Conservation (phyloP, 257 asterid genomes). For the Asclepias syriaca region DNA sequence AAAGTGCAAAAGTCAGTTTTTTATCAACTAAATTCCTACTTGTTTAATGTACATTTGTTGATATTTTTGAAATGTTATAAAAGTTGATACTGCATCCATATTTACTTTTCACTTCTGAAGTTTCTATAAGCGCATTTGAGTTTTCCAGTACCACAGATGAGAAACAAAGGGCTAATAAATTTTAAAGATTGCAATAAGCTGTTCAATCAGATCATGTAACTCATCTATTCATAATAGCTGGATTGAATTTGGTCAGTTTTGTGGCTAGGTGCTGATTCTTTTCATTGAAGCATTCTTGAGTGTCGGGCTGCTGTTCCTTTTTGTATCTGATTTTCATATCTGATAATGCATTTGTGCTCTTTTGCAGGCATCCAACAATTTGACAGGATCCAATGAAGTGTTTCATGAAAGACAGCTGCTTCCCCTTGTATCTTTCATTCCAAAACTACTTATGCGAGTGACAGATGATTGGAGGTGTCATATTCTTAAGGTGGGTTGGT, state of each 20-base stretch:
- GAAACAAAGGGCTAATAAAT: background rate
- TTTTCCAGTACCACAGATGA: background rate
- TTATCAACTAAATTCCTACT: background rate
- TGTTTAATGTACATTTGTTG: background rate
- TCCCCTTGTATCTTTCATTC: conserved; percentile 59
- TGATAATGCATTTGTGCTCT: background rate
- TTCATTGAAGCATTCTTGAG: background rate
- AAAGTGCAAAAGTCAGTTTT: background rate
- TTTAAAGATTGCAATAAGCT: background rate
- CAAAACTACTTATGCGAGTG: conserved; percentile 49
- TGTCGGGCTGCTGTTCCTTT: background rate
- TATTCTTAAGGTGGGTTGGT: conserved; percentile 56
- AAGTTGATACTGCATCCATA: background rate
- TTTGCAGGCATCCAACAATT: conserved; percentile 43
- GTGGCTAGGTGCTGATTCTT: background rate
- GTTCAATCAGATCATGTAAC: background rate
- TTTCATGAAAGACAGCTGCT: conserved; percentile 60
- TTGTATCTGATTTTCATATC: background rate
- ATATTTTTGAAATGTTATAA: background rate
- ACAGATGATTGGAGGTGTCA: conserved; percentile 67
- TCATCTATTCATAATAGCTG: background rate
- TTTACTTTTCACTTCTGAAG: background rate
- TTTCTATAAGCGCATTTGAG: background rate
- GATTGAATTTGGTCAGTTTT: background rate
- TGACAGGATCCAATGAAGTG: conserved; percentile 36